Percentiles rank a stretch among this genome's conserved stretches.
Evolutionary conservation across 164 flowering plant genomes (phyloP).

Genomic region (Echeveria elegans): DNA sequence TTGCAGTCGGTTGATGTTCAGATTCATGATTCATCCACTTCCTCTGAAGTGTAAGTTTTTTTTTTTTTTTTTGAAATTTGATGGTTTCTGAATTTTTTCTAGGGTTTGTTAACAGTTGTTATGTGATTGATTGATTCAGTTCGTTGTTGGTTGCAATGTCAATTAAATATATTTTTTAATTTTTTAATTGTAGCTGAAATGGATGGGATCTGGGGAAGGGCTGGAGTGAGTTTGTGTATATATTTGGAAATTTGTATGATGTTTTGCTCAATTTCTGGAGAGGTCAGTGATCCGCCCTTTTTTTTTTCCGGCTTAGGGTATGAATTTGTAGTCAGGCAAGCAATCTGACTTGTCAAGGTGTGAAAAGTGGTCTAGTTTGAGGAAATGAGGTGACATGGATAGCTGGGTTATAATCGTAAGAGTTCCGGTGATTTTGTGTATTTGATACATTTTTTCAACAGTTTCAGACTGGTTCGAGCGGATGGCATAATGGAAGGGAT

Average conservation of each 20-base stretch:
- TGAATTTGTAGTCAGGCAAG: too few relatives aligned
- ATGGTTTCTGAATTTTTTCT: not conserved
- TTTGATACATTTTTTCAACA: not conserved
- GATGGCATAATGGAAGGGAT: not conserved
- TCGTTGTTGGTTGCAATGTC: not conserved
- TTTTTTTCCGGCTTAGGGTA: not conserved
- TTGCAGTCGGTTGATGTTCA: too few relatives aligned
- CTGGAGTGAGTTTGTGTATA: not conserved
- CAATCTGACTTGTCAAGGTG: too few relatives aligned
- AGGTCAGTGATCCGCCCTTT: not conserved
- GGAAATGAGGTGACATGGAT: not conserved
- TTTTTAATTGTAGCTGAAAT: conserved; percentile 1
- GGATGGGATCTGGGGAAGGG: not conserved
- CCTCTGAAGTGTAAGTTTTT: not conserved
- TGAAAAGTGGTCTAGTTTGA: not conserved
- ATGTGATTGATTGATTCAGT: too few relatives aligned
- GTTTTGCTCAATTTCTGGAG: not conserved
- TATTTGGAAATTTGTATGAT: not conserved
- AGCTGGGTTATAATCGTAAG: not conserved
- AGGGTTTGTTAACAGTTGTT: not conserved
- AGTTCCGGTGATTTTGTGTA: not conserved
- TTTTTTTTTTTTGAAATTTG: too few relatives aligned
- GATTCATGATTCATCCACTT: not conserved
- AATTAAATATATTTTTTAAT: not conserved
- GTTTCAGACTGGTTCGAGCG: not conserved